Conservation (phyloP, 805 yeast genomes). For the Saccharomycopsis lassenensis region DNA sequence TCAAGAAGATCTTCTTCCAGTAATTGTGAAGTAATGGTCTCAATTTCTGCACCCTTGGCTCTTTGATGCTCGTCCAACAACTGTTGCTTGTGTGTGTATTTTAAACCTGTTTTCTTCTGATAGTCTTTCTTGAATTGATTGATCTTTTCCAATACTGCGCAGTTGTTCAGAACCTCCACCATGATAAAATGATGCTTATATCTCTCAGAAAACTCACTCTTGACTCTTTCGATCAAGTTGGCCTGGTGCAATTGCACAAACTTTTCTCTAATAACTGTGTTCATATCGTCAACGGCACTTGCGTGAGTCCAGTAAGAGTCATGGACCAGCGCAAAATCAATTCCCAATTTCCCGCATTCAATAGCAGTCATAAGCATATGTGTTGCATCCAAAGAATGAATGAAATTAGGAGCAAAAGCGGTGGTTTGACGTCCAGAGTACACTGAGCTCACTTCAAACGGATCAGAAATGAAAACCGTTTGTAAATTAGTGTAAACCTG, state of each 20-base stretch:
- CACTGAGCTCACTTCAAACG: conserved; percentile 73
- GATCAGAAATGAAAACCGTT: conserved; percentile 78
- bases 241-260: conserved; percentile 70
- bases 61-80: too few relatives aligned
- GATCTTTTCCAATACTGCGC: conserved; percentile 42
- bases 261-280: conserved; percentile 55
- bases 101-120: conserved; percentile 31
- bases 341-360: conserved; percentile 51
- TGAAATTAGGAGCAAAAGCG: conserved; percentile 92
- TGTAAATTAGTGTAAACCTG: conserved; percentile 77
- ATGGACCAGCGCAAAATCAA: conserved; percentile 89
- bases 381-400: conserved; percentile 92
- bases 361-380: conserved; percentile 90
- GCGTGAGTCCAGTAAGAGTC: conserved; percentile 99
- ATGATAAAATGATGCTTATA: conserved; percentile 62
- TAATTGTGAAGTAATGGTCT: too few relatives aligned
- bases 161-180: conserved; percentile 39
- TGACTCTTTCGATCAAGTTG: conserved; percentile 59
- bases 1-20: too few relatives aligned
- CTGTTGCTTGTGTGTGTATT: too few relatives aligned
- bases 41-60: too few relatives aligned
- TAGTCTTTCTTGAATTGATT: conserved; percentile 37
- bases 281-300: conserved; percentile 65
- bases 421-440: conserved; percentile 82
- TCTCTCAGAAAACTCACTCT: conserved; percentile 71